Percentiles rank a stretch among this genome's conserved stretches.
These are phyloP conservation scores for Paramyrothecium sp. DNA, from an alignment of 2,329 filamentous ascomycete species.

Conservation along the genomic window DNA sequence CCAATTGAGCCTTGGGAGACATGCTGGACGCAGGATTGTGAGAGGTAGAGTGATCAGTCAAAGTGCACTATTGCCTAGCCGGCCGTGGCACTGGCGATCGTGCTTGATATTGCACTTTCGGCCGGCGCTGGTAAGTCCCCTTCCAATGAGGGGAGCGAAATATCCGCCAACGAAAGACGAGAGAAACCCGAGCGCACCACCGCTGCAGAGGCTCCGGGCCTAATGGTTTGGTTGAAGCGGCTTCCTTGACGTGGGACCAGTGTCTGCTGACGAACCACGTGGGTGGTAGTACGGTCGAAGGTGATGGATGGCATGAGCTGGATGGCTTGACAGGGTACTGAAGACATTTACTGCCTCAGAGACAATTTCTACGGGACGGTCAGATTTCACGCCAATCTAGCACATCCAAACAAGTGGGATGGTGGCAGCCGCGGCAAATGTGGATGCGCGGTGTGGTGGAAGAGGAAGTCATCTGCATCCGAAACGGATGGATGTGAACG, in stretches of 20 bases:
- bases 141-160: neutral
- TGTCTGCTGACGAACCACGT: constrained; percentile 2
- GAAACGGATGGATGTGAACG: neutral
- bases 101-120: too few relatives aligned
- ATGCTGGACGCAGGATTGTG: too few relatives aligned
- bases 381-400: neutral
- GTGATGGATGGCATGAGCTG: too few relatives aligned
- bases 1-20: neutral
- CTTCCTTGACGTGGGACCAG: neutral
- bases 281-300: neutral
- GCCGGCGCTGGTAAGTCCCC: too few relatives aligned
- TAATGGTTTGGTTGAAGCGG: neutral
- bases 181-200: constrained; percentile 7
- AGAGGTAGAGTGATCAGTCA: too few relatives aligned
- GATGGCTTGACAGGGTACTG: too few relatives aligned
- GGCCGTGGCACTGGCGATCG: too few relatives aligned
- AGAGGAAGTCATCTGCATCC: neutral
- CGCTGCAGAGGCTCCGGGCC: constrained; percentile 5
- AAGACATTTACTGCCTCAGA: too few relatives aligned
- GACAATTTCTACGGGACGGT: too few relatives aligned
- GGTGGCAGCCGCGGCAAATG: neutral
- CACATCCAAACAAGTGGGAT: neutral
- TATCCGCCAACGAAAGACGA: neutral
- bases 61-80: too few relatives aligned
- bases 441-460: neutral